These are phyloP conservation scores for Proliferodiscus dingleyae DNA, from an alignment of 2,329 filamentous ascomycete species.

Conservation along the genomic window DNA sequence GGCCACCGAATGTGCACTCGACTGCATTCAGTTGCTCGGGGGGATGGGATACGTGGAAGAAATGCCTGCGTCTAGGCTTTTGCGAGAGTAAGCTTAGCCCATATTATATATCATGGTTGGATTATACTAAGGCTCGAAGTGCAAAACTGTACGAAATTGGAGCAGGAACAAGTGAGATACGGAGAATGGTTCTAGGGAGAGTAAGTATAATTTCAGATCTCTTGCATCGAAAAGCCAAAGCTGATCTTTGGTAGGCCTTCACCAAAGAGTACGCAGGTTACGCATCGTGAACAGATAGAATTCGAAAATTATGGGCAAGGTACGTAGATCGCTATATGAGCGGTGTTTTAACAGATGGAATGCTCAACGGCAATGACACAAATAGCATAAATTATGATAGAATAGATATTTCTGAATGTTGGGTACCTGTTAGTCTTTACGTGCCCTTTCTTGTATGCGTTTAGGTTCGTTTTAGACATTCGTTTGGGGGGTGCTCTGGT, in stretches of 20 bases:
- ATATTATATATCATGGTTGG: not conserved
- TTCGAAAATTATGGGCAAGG: too few species aligned
- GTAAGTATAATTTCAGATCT: constrained; percentile 9
- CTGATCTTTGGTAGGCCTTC: constrained; percentile 21
- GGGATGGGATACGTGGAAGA: constrained; percentile 97
- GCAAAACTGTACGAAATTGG: constrained; percentile 91
- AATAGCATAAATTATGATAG: too few species aligned
- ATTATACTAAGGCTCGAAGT: constrained; percentile 37
- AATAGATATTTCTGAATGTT: too few species aligned
- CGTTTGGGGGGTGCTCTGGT: too few species aligned
- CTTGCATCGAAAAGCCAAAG: not conserved
- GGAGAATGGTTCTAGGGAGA: constrained; percentile 84
- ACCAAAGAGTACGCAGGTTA: constrained; percentile 30
- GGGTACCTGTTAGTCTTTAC: too few species aligned
- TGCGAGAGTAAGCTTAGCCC: constrained; percentile 55
- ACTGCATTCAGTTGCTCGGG: constrained; percentile 87
- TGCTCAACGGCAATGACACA: too few species aligned
- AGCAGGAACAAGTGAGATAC: constrained; percentile 89
- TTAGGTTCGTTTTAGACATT: too few species aligned
- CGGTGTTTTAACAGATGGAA: too few species aligned
- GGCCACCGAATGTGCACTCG: constrained; percentile 79
- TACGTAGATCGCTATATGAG: too few species aligned
- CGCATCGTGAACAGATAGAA: constrained; percentile 17
- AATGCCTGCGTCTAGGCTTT: constrained; percentile 79
- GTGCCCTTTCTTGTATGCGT: too few species aligned